Percentiles rank a stretch among this genome's conserved stretches.
Evolutionary conservation across 805 yeast genomes (phyloP).

Genomic region (Zygosaccharomyces gambellarensis): DNA sequence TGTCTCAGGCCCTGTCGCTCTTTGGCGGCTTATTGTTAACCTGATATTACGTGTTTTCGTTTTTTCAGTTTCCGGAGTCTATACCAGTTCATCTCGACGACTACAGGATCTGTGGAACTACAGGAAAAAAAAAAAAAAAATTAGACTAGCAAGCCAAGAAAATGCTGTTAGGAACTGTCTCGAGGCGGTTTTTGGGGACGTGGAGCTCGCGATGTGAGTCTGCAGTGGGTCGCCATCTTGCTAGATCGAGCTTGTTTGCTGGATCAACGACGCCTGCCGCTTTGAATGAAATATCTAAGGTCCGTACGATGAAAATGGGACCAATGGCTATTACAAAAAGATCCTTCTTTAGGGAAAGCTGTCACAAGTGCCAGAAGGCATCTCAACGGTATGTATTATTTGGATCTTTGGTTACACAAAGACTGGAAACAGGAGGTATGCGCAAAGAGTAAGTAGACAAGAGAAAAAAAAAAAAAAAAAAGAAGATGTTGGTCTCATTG

Average conservation of each 20-base stretch:
- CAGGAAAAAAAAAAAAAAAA: no score
- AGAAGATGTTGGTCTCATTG: background rate
- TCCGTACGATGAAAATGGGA: background rate
- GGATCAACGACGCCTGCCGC: background rate
- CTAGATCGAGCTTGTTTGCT: background rate
- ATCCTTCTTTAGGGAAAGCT: conserved; percentile 13
- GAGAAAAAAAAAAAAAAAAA: background rate
- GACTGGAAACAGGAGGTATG: background rate
- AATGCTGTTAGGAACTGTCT: conserved; percentile 1
- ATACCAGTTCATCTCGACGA: no score
- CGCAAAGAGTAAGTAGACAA: background rate
- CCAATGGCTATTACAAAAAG: conserved; percentile 1
- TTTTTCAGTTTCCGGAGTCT: no score
- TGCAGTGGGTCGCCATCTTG: background rate
- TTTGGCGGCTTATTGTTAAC: no score
- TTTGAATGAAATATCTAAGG: background rate
- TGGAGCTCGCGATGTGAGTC: background rate
- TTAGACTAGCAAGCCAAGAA: background rate
- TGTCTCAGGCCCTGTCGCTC: no score
- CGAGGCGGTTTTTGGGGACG: background rate
- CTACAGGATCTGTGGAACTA: no score
- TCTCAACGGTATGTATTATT: conserved; percentile 2
- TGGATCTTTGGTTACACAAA: background rate
- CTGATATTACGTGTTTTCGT: no score
- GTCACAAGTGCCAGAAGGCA: conserved; percentile 15